Base-by-base conservation (phyloP, 176 grass and related monocot genomes). In the Rhipidocladum racemiflorum region DNA sequence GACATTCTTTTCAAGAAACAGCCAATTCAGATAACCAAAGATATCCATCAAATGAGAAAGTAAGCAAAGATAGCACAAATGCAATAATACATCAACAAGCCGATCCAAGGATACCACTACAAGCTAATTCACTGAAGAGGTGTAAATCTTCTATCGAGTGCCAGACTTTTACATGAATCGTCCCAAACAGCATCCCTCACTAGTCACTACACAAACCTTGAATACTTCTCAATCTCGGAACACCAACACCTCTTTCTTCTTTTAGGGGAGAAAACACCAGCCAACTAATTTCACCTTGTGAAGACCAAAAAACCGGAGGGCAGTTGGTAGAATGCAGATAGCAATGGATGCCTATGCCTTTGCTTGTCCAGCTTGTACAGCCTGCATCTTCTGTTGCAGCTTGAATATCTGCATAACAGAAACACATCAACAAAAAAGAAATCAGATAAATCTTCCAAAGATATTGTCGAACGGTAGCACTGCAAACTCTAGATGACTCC, bases 301-400 rank as follows among this genome's bases (percentile, higher is more conserved):
- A 4, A 68, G 63, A 76, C 28, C 0, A 63, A 54, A 64, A 61
- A 70, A 43, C 25, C 45, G 1, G 44, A 76, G 5, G 55, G 8
- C 30, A 39, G n/a, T 65, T 27, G 36, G n/a, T 44, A 13, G 24
- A 64, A 56, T 72, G 56, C 56, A 64, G 56, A 6, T 16, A 63
- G n/a, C 17, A n/a, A 38, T 5, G 21, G 53, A 70, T 39, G 68
- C 5, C 70, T 94, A 92, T 21, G 82, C 73, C 80, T 93, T 97
- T 43, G 90, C 23, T 70, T 94, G 92, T 66, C 91, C 84, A 77
- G 88, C 28, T 78, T 94, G 92, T 66, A 92, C 84, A 73, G 79
- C 74, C 74, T 97, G 95, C 76, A 97, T 91, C 84, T 89, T 97
- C 61, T 97, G 95, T 82, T 97, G 95, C 83, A 94, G 85, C 81